Evolutionary conservation across 1,284 basidiomycete genomes (phyloP).

Genomic region (Cryptococcus sp.): DNA sequence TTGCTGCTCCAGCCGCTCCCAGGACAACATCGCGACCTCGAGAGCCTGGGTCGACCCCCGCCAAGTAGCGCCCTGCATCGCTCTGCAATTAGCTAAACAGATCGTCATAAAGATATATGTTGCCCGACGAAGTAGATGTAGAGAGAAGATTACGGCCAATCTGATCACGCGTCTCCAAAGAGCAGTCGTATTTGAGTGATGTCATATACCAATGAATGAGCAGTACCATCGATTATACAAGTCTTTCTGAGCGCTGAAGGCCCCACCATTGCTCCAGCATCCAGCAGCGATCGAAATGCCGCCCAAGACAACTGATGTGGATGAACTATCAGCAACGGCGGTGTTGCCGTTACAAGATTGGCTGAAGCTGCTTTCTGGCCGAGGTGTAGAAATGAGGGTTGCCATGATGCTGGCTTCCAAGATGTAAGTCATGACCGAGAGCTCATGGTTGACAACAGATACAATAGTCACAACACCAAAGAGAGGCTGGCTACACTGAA

Average conservation of each 20-base stretch:
- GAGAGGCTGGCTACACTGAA: slow-evolving; percentile 58
- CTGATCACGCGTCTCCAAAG: too few species aligned
- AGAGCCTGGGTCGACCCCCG: too few species aligned
- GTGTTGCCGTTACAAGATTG: slow-evolving; percentile 64
- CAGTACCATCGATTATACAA: too few species aligned
- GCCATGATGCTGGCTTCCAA: slow-evolving; percentile 74
- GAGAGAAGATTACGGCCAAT: too few species aligned
- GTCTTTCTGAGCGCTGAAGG: too few species aligned
- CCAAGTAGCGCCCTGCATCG: too few species aligned
- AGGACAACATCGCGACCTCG: neutral
- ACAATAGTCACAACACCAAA: slow-evolving; percentile 66
- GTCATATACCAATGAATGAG: too few species aligned
- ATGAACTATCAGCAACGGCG: slow-evolving; percentile 15
- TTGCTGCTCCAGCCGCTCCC: neutral
- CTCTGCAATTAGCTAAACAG: too few species aligned
- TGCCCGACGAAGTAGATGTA: too few species aligned
- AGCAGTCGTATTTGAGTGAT: too few species aligned
- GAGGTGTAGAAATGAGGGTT: slow-evolving; percentile 61
- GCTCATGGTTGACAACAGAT: slow-evolving; percentile 52
- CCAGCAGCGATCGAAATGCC: slow-evolving; percentile 19
- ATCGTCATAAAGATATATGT: too few species aligned
- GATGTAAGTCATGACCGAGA: slow-evolving; percentile 55
- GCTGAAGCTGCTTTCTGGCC: slow-evolving; percentile 64
- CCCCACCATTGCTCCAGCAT: too few species aligned
- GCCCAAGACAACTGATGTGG: slow-evolving; percentile 7